These are phyloP conservation scores for Tetrahymena borealis DNA, from an alignment of 73 alveolate species.

Conservation along the genomic window DNA sequence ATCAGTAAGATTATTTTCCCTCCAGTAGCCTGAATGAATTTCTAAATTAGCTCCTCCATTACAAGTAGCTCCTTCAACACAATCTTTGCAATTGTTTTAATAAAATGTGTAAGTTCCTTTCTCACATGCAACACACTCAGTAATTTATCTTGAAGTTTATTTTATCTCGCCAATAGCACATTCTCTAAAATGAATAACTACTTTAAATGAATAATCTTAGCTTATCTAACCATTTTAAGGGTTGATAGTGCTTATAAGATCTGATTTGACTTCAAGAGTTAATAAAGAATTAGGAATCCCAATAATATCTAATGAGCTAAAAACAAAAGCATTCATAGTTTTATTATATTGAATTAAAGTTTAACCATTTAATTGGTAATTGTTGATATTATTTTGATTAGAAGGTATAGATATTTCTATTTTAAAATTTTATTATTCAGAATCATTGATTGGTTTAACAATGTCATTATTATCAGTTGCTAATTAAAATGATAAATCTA, in stretches of 20 bases:
- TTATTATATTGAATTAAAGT: no score
- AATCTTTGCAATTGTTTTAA: neutral
- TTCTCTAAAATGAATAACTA: neutral
- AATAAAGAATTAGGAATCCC: no score
- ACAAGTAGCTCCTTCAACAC: slow-evolving; percentile 42
- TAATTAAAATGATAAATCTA: neutral
- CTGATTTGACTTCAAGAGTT: no score
- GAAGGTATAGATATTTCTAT: neutral
- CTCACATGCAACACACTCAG: slow-evolving; percentile 11
- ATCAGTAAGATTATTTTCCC: slow-evolving; percentile 22
- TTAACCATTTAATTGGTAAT: neutral
- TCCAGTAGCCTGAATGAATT: slow-evolving; percentile 51
- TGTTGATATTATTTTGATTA: neutral
- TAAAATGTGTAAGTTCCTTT: neutral
- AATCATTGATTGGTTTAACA: neutral
- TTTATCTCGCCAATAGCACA: neutral
- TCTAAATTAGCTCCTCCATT: slow-evolving; percentile 13
- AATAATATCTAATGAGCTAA: no score
- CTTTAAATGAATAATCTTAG: no score
- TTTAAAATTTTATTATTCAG: neutral
- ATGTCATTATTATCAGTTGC: no score
- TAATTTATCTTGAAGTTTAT: neutral
- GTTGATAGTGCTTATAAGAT: no score
- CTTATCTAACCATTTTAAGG: no score
- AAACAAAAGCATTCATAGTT: no score